Conservation (phyloP, 225 moss, liverwort and hornwort genomes). For the Sphagnum contortum region DNA sequence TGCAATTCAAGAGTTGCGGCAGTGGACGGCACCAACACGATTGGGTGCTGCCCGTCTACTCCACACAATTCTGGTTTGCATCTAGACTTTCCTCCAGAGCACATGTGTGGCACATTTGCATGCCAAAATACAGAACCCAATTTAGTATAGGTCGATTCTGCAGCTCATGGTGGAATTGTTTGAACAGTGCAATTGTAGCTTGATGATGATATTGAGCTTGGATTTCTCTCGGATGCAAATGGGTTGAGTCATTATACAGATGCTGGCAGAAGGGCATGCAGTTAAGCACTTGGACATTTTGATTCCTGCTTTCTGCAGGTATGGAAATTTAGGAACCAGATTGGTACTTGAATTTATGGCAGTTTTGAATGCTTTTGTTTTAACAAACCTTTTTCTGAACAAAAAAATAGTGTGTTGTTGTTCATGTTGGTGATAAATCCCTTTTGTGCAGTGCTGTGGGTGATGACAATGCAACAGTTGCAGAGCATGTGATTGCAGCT, state of each 20-base stretch:
- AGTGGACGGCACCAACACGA: conserved; percentile 66
- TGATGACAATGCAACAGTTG: conserved; percentile 75
- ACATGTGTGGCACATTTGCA: background rate
- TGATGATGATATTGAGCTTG: too few species aligned
- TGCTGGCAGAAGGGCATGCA: conserved; percentile 58
- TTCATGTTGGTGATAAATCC: background rate
- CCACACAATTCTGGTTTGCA: conserved; percentile 61
- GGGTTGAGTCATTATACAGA: conserved; percentile 14
- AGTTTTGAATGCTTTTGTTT: conserved; percentile 8
- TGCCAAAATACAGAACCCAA: background rate
- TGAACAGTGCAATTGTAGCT: too few species aligned
- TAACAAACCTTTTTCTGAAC: conserved; percentile 5
- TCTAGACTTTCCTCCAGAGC: background rate
- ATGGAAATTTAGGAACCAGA: background rate
- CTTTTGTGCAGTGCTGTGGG: conserved; percentile 76
- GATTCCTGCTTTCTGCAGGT: conserved; percentile 70
- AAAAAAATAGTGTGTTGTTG: too few species aligned
- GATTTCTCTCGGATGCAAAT: too few species aligned
- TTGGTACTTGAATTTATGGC: background rate
- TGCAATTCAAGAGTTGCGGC: conserved; percentile 51
- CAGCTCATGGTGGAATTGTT: too few species aligned
- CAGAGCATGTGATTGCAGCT: conserved; percentile 54
- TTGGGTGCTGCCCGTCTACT: conserved; percentile 70
- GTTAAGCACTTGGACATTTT: conserved; percentile 51
- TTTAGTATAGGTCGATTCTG: background rate